These are phyloP conservation scores for Trichomonas gallinae DNA, from an alignment of 208 protist genomes.

Conservation along the genomic window DNA sequence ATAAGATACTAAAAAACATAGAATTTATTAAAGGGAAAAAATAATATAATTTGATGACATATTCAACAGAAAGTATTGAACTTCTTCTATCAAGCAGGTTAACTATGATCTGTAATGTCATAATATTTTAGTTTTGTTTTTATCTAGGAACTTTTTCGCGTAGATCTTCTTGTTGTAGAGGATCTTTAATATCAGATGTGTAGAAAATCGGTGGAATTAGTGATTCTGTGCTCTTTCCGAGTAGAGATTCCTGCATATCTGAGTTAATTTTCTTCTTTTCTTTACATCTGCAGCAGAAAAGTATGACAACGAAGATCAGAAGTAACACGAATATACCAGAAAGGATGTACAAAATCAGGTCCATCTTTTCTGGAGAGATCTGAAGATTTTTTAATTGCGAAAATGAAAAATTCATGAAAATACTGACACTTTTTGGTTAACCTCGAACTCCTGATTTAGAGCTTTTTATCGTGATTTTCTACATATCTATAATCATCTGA, in stretches of 20 bases:
- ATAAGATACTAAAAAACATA: too few relatives aligned
- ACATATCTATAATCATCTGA: too few relatives aligned
- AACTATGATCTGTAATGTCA: too few relatives aligned
- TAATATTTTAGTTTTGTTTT: neutral
- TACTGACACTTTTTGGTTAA: too few relatives aligned
- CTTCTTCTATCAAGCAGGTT: too few relatives aligned
- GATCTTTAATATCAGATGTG: conserved; percentile 1
- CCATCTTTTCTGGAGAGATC: neutral
- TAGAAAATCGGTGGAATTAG: conserved; percentile 12
- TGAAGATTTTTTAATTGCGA: neutral
- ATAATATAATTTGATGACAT: too few relatives aligned
- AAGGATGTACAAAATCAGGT: neutral
- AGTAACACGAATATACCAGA: neutral
- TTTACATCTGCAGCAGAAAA: neutral
- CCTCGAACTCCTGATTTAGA: too few relatives aligned
- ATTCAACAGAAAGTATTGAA: too few relatives aligned
- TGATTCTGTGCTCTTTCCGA: neutral
- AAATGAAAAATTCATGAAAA: neutral
- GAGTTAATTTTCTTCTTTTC: neutral
- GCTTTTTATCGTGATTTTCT: too few relatives aligned
- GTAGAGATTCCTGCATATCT: neutral
- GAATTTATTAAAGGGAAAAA: too few relatives aligned
- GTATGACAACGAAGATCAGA: neutral
- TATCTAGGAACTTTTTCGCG: neutral
- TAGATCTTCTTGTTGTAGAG: neutral